These are phyloP conservation scores for Gossypium rotundifolium DNA, from an alignment of 345 rosid species.

Conservation along the genomic window DNA sequence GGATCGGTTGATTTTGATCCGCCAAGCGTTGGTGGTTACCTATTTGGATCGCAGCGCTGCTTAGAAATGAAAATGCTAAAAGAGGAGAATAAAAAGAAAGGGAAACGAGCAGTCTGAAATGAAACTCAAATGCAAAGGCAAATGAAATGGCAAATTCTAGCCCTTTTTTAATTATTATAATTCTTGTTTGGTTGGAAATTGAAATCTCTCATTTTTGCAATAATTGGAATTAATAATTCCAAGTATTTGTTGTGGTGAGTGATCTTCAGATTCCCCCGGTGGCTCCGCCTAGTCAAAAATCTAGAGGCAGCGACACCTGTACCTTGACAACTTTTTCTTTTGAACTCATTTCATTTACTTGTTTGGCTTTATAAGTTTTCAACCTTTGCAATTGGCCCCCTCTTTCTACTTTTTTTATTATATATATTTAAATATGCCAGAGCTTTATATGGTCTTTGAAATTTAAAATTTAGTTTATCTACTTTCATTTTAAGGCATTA, in stretches of 20 bases:
- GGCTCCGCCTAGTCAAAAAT: conserved; percentile 45
- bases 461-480: too few relatives aligned
- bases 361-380: background rate
- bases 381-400: background rate
- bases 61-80: background rate
- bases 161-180: background rate
- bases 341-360: background rate
- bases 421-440: too few relatives aligned
- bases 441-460: too few relatives aligned
- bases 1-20: conserved; percentile 10
- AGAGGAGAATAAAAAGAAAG: background rate
- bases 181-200: background rate
- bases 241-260: background rate
- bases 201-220: background rate
- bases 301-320: conserved; percentile 22
- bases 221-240: background rate
- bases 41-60: conserved; percentile 10
- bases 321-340: background rate
- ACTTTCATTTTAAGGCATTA: too few relatives aligned
- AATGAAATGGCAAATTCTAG: conserved; percentile 20
- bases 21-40: background rate
- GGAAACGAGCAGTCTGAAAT: conserved; percentile 11
- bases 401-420: too few relatives aligned
- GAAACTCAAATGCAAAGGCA: conserved; percentile 39
- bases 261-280: conserved; percentile 25